Evolutionary conservation across 441 rosid species (phyloP).

Genomic region (Populus hybrid): DNA sequence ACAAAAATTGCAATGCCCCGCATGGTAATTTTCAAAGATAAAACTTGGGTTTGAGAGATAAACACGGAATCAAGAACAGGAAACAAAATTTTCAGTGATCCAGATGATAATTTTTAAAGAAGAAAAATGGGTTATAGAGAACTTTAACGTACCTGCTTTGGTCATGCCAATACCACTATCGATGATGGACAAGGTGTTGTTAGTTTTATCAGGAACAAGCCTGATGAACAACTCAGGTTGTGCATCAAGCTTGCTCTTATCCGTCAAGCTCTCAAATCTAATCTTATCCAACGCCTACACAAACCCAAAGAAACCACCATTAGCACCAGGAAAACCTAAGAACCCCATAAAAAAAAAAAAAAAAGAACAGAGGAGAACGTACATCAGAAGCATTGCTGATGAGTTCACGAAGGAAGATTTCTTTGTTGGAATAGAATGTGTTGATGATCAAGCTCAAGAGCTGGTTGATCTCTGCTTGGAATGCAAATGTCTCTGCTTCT

Average conservation of each 20-base stretch:
- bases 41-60: not conserved
- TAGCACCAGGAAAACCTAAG: not conserved
- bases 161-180: conserved; percentile 93
- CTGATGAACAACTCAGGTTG: conserved; percentile 70
- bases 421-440: conserved; percentile 88
- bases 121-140: no score
- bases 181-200: conserved; percentile 55
- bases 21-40: no score
- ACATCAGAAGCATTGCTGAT: conserved; percentile 85
- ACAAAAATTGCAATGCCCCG: no score
- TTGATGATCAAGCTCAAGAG: conserved; percentile 74
- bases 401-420: conserved; percentile 83
- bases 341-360: conserved; percentile 24
- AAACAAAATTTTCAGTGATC: no score
- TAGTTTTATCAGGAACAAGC: conserved; percentile 53
- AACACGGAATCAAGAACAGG: no score
- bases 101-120: no score
- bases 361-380: conserved; percentile 9
- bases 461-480: conserved; percentile 85
- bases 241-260: conserved; percentile 85
- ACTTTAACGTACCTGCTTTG: conserved; percentile 47
- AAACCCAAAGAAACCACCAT: not conserved
- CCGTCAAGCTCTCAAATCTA: conserved; percentile 74
- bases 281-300: conserved; percentile 79
- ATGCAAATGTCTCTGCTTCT: conserved; percentile 52